Base-by-base conservation (phyloP, 805 yeast species). In the Metschnikowia noctiluminum region DNA sequence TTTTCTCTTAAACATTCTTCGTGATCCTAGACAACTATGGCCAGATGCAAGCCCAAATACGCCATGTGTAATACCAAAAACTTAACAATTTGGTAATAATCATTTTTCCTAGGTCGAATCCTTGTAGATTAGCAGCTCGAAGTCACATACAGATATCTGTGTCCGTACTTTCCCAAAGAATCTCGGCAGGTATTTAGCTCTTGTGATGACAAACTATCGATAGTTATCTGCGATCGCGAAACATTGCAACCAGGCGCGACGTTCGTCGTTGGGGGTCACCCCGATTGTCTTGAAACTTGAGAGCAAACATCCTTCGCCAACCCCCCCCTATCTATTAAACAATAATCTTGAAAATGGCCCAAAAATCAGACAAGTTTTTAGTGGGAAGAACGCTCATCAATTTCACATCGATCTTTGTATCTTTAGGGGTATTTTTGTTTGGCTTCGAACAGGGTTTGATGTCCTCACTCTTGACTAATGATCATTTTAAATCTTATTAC, bases 341-440 rank as follows among this genome's bases (percentile, higher is more conserved):
- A 10, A 3, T 14, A n/a, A 35, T 4, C 21, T 16, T 14, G 21
- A 8, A 35, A 15, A 51, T 51, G 55, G 14, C 46, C 31, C 57
- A 55, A 26, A 53, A 49, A 15, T 42, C 71, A 45, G 75, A 71
- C 45, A 55, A 66, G 16, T 53, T 63, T 50, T 66, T 73, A 40
- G 76, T 73, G 39, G 77, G 78, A 21, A 57, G 63, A 40, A 69
- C 69, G 8, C 62, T 73, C 27, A 65, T 73, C 41, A 65, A 67
- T 54, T 73, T 72, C 62, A 73, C 77, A 10, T 71, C 77, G 15
- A 66, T 70, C 12, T 73, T 73, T 49, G 76, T 73, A 15, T 69
- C 75, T 14, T 58, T 73, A 72, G 81, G 77, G 28, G 81, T 85
- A 32, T 83, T 87, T 45, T 71, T 87, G 26, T 87, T 87, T 58